These are phyloP conservation scores for Solanum chilense DNA, from an alignment of 257 asterid species.

Conservation along the genomic window DNA sequence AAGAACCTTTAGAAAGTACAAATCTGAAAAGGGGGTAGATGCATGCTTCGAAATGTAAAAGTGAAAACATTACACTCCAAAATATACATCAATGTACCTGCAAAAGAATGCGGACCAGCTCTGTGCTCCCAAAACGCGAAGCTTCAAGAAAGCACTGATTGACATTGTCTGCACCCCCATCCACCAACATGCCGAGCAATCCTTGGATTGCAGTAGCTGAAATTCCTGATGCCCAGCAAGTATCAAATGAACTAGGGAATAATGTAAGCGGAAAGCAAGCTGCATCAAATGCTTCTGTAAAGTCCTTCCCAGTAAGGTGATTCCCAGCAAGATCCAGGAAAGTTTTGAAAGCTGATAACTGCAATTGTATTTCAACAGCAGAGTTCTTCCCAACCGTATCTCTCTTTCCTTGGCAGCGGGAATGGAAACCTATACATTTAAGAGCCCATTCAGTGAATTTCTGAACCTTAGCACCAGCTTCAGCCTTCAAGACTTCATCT, in stretches of 20 bases:
- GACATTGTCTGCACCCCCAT: constrained; percentile 98
- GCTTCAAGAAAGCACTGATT: constrained; percentile 99
- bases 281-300: constrained; percentile 99
- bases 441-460: constrained; percentile 99
- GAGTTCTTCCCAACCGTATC: constrained; percentile 65
- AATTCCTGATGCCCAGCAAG: constrained; percentile 96
- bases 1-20: background rate
- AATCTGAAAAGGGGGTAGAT: background rate
- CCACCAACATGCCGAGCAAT: constrained; percentile 85
- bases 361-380: constrained; percentile 70
- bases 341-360: constrained; percentile 84
- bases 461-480: constrained; percentile 96
- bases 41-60: background rate
- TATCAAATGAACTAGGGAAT: constrained; percentile 91
- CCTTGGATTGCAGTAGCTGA: constrained; percentile 94
- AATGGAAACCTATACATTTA: constrained; percentile 94
- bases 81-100: constrained; percentile 44
- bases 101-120: constrained; percentile 90
- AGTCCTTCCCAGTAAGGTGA: constrained; percentile 89
- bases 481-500: constrained; percentile 91
- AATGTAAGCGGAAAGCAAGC: constrained; percentile 98
- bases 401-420: constrained; percentile 85
- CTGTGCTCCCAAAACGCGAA: constrained; percentile 97
- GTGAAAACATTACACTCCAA: background rate
- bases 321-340: constrained; percentile 93